A percentile compares a stretch with the other conserved stretches of the same genome.
Evolutionary conservation across 2,329 filamentous ascomycete genomes (phyloP).

Genomic region (Penicillium sp.): DNA sequence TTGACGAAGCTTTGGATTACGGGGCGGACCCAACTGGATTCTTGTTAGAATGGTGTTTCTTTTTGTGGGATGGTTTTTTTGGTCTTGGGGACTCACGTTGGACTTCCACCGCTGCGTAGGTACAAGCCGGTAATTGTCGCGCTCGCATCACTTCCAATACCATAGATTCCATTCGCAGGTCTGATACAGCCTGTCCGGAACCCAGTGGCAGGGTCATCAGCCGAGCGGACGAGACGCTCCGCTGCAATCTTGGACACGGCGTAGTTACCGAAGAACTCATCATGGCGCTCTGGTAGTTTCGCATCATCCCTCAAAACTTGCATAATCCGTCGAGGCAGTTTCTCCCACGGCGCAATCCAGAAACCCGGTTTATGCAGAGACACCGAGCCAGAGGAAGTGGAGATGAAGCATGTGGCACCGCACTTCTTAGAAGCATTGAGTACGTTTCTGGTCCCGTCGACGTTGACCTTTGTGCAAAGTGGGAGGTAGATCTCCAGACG

Average conservation of each 20-base stretch:
- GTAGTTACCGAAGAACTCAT: conserved; percentile 58
- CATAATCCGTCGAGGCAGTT: conserved; percentile 47
- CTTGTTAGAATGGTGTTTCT: neutral
- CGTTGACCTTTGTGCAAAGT: conserved; percentile 57
- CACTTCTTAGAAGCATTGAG: conserved; percentile 54
- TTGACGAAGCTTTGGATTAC: conserved; percentile 59
- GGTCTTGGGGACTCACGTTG: conserved; percentile 35
- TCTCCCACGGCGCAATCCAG: conserved; percentile 55
- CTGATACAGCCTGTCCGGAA: conserved; percentile 63
- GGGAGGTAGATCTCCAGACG: conserved; percentile 54
- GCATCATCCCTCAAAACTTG: conserved; percentile 57
- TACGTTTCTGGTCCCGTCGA: conserved; percentile 58
- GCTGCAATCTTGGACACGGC: conserved; percentile 59
- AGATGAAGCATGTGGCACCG: conserved; percentile 59
- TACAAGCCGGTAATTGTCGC: conserved; percentile 48
- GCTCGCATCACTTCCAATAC: conserved; percentile 51
- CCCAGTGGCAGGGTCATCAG: conserved; percentile 43
- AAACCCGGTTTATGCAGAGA: conserved; percentile 51
- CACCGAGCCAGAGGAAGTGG: conserved; percentile 60
- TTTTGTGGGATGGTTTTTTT: too few species aligned
- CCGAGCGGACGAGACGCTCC: conserved; percentile 57
- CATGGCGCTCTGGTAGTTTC: conserved; percentile 47
- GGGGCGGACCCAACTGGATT: conserved; percentile 50
- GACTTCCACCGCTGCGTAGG: conserved; percentile 46
- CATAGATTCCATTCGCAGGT: conserved; percentile 62